Base-by-base conservation (phyloP, 768 basidiomycete species). In the Rhodosporidiobolus odoratus region DNA sequence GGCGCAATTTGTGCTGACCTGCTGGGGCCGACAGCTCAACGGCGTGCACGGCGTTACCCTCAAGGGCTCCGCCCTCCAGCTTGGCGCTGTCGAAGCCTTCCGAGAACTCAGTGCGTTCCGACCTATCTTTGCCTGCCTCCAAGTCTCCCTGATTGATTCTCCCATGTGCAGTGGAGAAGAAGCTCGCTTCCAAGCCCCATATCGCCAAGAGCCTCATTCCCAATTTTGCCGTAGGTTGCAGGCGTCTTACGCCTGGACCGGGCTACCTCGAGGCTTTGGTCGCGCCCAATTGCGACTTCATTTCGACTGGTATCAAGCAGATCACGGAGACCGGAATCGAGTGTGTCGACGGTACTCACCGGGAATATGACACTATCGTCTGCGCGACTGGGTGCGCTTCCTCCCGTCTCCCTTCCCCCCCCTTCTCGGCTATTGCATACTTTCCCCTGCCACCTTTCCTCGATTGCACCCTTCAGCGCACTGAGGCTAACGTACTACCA, bases 251-350 rank as follows among this genome's bases (percentile, higher is more conserved):
- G 0, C 86, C 87, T 2, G 87, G 86, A 0, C 86, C 86, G 16
- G 87, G 87, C 10, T 89, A 87, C 76, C 82, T 88, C 40, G 86
- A 88, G 73, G 85, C 87, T 0, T 79, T 88, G 3, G 85, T 84
- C 68, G 82, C 84, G 78, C 84, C 85, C 71, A 88, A 88, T 75
- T 87, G 71, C 56, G 70, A 65, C 50, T 69, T 72, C 13, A 27
- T 76, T 54, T 58, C 59, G 37, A 6, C 30, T 1, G 58, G 78
- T 13, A 88, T 88, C 75, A 82, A 82, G 71, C 80, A 81, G 7
- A 78, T 88, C 66, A 85, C 84, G 1, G 80, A 82, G 23, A 83
- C 77, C 3, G 87, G 88, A 3, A 84, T 88, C 30, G 84, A 86
- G 75, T 84, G 83, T 0, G 80, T 63, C 4, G 86, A 88, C 66